A percentile compares a stretch with the other conserved stretches of the same genome.
Evolutionary conservation across 345 rosid genomes (phyloP).

Genomic region (Odontarrhena argentea): DNA sequence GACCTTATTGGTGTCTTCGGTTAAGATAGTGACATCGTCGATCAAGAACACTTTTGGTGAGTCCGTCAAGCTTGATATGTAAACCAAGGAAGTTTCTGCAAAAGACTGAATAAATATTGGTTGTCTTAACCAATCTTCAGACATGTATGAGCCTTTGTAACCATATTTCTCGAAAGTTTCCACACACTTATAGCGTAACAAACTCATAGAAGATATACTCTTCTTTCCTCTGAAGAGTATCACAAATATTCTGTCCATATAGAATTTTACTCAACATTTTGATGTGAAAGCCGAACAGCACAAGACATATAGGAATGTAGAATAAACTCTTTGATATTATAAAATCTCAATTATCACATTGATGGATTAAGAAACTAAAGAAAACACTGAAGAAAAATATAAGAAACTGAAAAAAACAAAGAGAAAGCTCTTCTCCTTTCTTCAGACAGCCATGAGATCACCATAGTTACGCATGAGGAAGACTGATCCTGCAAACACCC

Average conservation of each 20-base stretch:
- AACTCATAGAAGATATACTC: constrained; percentile 12
- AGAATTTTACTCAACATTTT: background rate
- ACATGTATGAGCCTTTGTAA: constrained; percentile 80
- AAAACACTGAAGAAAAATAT: constrained; percentile 1
- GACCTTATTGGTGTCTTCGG: constrained; percentile 98
- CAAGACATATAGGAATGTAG: background rate
- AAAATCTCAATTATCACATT: constrained; percentile 6
- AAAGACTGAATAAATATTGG: constrained; percentile 93
- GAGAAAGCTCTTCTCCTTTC: constrained; percentile 13
- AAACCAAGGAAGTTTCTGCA: constrained; percentile 84
- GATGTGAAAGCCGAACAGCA: background rate
- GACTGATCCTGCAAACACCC: constrained; percentile 75
- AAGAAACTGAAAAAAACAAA: constrained; percentile 10
- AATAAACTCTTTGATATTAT: background rate
- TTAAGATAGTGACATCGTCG: constrained; percentile 61
- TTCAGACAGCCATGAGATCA: constrained; percentile 78
- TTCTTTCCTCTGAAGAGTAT: background rate
- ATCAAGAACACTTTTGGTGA: constrained; percentile 84
- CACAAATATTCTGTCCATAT: background rate
- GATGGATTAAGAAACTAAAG: constrained; percentile 14
- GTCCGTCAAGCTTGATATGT: constrained; percentile 64
- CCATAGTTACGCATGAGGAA: constrained; percentile 83
- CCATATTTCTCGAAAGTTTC: constrained; percentile 76
- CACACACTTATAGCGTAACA: constrained; percentile 52
- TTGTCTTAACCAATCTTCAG: constrained; percentile 75